A percentile compares a stretch with the other conserved stretches of the same genome.
These are phyloP conservation scores for Cryptococcus sp. DNA, from an alignment of 1,284 basidiomycete genomes.

Conservation along the genomic window DNA sequence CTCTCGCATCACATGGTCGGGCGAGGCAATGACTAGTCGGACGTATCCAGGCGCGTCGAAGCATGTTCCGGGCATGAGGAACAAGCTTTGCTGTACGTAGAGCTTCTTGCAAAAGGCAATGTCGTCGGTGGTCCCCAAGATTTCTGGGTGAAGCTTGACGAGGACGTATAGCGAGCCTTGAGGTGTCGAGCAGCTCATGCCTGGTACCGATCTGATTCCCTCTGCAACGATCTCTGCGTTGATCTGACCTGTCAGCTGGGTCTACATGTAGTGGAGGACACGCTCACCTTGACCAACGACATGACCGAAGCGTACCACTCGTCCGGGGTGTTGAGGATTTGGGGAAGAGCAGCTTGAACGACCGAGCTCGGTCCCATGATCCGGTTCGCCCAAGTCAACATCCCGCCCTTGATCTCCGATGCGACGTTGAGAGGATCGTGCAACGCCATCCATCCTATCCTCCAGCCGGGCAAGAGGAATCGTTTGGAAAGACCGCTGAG, in stretches of 20 bases:
- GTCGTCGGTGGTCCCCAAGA: constrained; percentile 26
- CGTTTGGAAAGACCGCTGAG: constrained; percentile 45
- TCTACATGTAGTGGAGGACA: not conserved
- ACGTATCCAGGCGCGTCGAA: constrained; percentile 41
- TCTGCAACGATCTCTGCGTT: constrained; percentile 30
- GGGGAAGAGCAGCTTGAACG: constrained; percentile 40
- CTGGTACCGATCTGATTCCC: constrained; percentile 28
- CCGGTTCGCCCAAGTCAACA: constrained; percentile 32
- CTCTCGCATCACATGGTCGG: constrained; percentile 34
- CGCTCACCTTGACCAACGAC: constrained; percentile 27
- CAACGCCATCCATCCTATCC: constrained; percentile 43
- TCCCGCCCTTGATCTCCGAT: constrained; percentile 20
- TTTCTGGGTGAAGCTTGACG: constrained; percentile 27
- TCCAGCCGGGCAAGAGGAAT: constrained; percentile 44
- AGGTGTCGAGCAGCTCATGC: constrained; percentile 32
- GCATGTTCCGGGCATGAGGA: constrained; percentile 39
- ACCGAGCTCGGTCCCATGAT: constrained; percentile 43
- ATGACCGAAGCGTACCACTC: constrained; percentile 38
- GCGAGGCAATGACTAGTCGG: constrained; percentile 41
- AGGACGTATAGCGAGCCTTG: constrained; percentile 43
- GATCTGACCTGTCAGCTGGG: constrained; percentile 1
- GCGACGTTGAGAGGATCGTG: constrained; percentile 43
- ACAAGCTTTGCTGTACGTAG: constrained; percentile 39
- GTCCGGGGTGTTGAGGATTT: constrained; percentile 35
- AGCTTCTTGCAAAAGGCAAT: constrained; percentile 39